phyloP scores from a whole-genome alignment of 306 rosid genomes.

The Cucurbita maxima region DNA sequence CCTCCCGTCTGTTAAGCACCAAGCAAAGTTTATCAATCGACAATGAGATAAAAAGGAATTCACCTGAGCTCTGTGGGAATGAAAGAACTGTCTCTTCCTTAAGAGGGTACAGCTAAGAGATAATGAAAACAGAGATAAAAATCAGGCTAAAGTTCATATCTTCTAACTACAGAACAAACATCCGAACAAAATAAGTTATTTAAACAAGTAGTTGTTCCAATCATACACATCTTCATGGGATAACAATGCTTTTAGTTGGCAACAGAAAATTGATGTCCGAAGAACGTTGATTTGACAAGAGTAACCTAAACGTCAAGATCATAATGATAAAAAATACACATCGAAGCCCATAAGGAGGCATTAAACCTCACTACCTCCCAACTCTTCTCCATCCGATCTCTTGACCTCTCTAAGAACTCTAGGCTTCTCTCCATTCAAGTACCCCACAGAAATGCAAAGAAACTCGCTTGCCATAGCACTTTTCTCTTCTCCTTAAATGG shows the following conservation, averaged over 20 bases:
- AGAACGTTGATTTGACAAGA: not conserved
- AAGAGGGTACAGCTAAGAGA: conserved; percentile 39
- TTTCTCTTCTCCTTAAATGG: too few species aligned
- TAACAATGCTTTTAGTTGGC: not conserved
- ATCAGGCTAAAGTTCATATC: not conserved
- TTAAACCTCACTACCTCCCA: not conserved
- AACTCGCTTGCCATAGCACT: too few species aligned
- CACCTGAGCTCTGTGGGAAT: conserved; percentile 81
- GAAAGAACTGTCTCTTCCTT: conserved; percentile 58
- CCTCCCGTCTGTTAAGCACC: not conserved
- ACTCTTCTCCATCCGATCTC: not conserved
- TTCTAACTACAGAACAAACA: not conserved
- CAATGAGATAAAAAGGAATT: not conserved
- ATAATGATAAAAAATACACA: too few species aligned
- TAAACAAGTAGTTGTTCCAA: not conserved
- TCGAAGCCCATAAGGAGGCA: not conserved
- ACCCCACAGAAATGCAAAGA: too few species aligned
- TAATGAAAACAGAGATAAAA: not conserved
- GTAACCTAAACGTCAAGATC: not conserved
- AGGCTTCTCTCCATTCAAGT: not conserved
- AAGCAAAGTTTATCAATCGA: not conserved
- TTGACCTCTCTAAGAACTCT: not conserved
- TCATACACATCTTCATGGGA: not conserved
- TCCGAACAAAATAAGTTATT: not conserved
- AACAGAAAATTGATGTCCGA: not conserved